Evolutionary conservation across 176 grass and related monocot species (phyloP).

Genomic region (Pharus latifolius): DNA sequence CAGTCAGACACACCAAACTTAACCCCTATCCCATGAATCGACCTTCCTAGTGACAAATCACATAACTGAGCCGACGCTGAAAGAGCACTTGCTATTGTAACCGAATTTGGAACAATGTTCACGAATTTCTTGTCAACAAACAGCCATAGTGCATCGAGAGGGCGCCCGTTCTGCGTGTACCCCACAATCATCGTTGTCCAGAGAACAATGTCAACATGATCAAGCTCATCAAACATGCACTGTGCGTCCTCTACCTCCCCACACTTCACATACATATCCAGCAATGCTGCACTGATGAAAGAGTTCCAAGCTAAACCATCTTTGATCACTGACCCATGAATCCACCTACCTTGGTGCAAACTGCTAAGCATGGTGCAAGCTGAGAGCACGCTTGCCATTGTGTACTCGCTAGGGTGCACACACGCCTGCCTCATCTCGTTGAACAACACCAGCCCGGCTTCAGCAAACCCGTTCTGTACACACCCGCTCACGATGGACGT

Average conservation of each 20-base stretch:
- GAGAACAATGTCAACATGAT: constrained; percentile 27
- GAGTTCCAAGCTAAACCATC: constrained; percentile 17
- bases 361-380: constrained; percentile 19
- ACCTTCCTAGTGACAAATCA: constrained; percentile 31
- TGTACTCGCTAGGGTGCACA: constrained; percentile 27
- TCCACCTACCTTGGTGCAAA: constrained; percentile 63
- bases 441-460: constrained; percentile 32
- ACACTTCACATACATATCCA: constrained; percentile 71
- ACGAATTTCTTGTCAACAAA: constrained; percentile 24
- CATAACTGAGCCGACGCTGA: constrained; percentile 44
- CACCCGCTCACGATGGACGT: constrained; percentile 41
- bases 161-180: constrained; percentile 39
- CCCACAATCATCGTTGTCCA: constrained; percentile 75
- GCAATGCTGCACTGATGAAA: constrained; percentile 28
- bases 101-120: constrained; percentile 36
- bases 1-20: constrained; percentile 26
- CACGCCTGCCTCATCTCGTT: constrained; percentile 26
- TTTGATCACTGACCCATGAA: constrained; percentile 48
- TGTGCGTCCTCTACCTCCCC: constrained; percentile 34
- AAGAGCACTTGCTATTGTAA: constrained; percentile 41
- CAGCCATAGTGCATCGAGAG: constrained; percentile 40
- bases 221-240: constrained; percentile 24
- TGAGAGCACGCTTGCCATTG: constrained; percentile 15
- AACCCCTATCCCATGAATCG: constrained; percentile 34
- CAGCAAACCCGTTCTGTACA: constrained; percentile 30